phyloP scores from a whole-genome alignment of 2,329 filamentous ascomycete genomes.

The Pezizomycotina sp. region DNA sequence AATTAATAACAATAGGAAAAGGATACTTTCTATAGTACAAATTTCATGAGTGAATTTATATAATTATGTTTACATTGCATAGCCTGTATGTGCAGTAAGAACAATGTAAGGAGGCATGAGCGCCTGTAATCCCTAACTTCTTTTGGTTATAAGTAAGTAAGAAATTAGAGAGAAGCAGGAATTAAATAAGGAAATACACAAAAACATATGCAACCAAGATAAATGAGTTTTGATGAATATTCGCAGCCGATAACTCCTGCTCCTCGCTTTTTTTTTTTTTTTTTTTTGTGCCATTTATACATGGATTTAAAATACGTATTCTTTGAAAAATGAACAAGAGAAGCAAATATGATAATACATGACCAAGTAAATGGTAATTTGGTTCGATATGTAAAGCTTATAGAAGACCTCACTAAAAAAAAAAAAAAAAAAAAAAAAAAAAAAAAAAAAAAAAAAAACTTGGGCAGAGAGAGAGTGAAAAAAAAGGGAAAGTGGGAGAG shows the following conservation, averaged over 20 bases:
- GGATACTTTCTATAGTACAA: too few species aligned
- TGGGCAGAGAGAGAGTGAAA: too few species aligned
- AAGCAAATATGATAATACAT: slow-evolving; percentile 7
- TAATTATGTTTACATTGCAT: too few species aligned
- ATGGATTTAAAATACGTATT: slow-evolving; percentile 17
- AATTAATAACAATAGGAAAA: too few species aligned
- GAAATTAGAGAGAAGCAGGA: slow-evolving; percentile 4
- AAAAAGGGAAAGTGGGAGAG: slow-evolving; percentile 9
- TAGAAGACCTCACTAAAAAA: slow-evolving; percentile 12
- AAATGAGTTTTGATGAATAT: slow-evolving; percentile 12
- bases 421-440: slow-evolving; percentile 1
- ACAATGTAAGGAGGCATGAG: too few species aligned
- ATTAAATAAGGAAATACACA: slow-evolving; percentile 5
- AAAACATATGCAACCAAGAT: slow-evolving; percentile 5
- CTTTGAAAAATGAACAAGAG: slow-evolving; percentile 13
- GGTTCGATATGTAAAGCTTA: neutral
- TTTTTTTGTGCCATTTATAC: slow-evolving; percentile 7
- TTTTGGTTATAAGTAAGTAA: slow-evolving; percentile 2
- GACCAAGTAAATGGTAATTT: slow-evolving; percentile 1
- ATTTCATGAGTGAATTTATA: too few species aligned
- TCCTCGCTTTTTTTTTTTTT: slow-evolving; percentile 10
- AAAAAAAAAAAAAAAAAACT: too few species aligned
- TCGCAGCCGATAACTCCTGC: slow-evolving; percentile 4
- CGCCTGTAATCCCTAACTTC: too few species aligned
- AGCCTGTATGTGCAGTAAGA: too few species aligned